Conservation (phyloP, 345 rosid species). For the Eucalyptus sp. region DNA sequence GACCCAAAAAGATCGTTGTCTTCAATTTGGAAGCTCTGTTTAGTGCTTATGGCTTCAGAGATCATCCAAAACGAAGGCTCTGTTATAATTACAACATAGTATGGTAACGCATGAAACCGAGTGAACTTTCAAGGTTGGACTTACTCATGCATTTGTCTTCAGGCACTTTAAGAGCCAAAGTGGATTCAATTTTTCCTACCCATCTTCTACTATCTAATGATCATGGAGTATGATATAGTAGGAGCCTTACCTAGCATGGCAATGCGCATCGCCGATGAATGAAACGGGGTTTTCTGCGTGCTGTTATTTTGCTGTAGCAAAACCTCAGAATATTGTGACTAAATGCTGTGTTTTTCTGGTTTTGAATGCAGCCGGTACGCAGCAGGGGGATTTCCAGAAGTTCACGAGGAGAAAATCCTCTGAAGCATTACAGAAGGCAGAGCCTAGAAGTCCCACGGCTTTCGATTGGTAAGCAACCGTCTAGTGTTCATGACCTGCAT, state of each 20-base stretch:
- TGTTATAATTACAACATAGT: background rate
- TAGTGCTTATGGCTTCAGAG: background rate
- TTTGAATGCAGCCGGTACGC: slow-evolving; percentile 48
- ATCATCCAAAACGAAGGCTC: background rate
- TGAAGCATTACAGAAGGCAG: slow-evolving; percentile 12
- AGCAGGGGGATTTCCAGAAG: slow-evolving; percentile 29
- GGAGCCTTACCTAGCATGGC: background rate
- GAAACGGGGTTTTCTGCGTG: background rate
- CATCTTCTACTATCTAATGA: background rate
- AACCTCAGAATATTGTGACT: background rate
- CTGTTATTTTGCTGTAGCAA: background rate
- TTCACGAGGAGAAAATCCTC: slow-evolving; percentile 19
- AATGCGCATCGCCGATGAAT: background rate
- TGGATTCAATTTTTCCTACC: background rate
- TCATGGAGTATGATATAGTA: background rate
- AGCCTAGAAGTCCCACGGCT: slow-evolving; percentile 41
- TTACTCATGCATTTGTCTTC: background rate
- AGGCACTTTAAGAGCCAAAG: background rate
- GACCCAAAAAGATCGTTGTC: background rate
- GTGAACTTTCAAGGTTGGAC: background rate
- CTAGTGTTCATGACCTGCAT: background rate
- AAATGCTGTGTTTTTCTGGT: background rate
- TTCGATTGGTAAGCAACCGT: slow-evolving; percentile 35
- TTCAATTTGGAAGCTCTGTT: background rate
- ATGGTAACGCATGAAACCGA: background rate